Conservation (phyloP, 768 basidiomycete genomes). For the Russula brevipes region DNA sequence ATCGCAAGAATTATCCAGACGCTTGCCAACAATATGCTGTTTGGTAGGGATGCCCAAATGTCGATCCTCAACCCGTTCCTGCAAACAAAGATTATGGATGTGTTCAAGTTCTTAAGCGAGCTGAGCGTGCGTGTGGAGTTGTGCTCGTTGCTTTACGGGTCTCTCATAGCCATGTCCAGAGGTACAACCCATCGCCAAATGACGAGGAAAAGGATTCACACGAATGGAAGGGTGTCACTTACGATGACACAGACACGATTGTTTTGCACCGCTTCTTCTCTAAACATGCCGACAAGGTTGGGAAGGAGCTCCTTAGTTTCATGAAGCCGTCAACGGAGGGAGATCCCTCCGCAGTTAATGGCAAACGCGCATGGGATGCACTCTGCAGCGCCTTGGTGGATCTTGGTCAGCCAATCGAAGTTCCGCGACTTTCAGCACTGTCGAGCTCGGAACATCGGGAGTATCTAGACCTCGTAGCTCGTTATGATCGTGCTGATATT, state of each 20-base stretch:
- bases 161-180: slow-evolving; percentile 31
- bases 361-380: slow-evolving; percentile 80
- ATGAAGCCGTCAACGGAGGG: slow-evolving; percentile 55
- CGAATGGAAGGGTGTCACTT: slow-evolving; percentile 69
- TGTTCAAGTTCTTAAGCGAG: slow-evolving; percentile 74
- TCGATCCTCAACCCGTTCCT: slow-evolving; percentile 72
- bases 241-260: slow-evolving; percentile 79
- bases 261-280: slow-evolving; percentile 81
- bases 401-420: slow-evolving; percentile 62
- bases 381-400: slow-evolving; percentile 78
- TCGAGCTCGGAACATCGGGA: slow-evolving; percentile 52
- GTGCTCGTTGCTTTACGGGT: neutral
- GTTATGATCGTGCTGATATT: slow-evolving; percentile 55
- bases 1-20: slow-evolving; percentile 93
- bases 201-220: slow-evolving; percentile 54
- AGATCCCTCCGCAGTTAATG: slow-evolving; percentile 49
- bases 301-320: slow-evolving; percentile 76
- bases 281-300: slow-evolving; percentile 81
- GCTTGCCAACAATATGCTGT: slow-evolving; percentile 89
- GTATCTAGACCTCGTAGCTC: slow-evolving; percentile 61
- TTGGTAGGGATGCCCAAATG: slow-evolving; percentile 89
- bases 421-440: slow-evolving; percentile 52
- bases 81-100: slow-evolving; percentile 58
- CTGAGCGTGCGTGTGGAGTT: slow-evolving; percentile 49
- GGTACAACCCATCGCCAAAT: slow-evolving; percentile 38